These are phyloP conservation scores for Musa itinerans DNA, from an alignment of 176 grass and related monocot species.

Conservation along the genomic window DNA sequence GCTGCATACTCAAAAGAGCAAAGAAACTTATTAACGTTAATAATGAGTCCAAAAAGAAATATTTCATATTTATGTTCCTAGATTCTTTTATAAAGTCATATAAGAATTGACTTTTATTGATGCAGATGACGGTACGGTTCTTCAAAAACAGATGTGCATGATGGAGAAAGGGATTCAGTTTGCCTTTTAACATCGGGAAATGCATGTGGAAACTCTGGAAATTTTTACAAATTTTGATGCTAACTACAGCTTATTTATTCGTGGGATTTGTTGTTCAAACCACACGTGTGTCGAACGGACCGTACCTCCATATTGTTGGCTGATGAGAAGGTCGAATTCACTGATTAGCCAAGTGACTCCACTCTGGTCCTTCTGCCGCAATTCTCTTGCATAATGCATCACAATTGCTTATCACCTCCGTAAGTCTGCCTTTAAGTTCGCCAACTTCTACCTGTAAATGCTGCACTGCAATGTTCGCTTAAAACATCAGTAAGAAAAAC, in stretches of 20 bases:
- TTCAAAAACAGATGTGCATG: no score
- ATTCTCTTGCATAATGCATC: conserved; percentile 82
- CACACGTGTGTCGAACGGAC: neutral
- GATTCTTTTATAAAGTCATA: no score
- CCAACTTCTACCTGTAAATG: conserved; percentile 85
- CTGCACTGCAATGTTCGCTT: conserved; percentile 34
- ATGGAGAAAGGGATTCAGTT: neutral
- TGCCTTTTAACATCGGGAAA: neutral
- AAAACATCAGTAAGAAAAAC: neutral
- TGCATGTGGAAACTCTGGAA: no score
- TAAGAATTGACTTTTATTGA: no score
- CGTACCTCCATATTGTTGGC: neutral
- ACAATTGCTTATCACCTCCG: conserved; percentile 81
- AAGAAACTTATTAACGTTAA: no score
- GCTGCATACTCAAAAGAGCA: no score
- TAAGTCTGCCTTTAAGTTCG: conserved; percentile 81
- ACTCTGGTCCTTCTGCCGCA: conserved; percentile 46
- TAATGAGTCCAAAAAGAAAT: no score
- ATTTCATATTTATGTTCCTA: no score
- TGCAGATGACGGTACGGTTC: no score
- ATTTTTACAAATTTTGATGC: neutral
- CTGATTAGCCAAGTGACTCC: conserved; percentile 36
- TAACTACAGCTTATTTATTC: neutral
- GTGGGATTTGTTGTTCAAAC: neutral
- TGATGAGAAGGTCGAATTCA: conserved; percentile 33